Evolutionary conservation across 106 monocot genomes (phyloP).

Genomic region (Phalaenopsis aphrodite): DNA sequence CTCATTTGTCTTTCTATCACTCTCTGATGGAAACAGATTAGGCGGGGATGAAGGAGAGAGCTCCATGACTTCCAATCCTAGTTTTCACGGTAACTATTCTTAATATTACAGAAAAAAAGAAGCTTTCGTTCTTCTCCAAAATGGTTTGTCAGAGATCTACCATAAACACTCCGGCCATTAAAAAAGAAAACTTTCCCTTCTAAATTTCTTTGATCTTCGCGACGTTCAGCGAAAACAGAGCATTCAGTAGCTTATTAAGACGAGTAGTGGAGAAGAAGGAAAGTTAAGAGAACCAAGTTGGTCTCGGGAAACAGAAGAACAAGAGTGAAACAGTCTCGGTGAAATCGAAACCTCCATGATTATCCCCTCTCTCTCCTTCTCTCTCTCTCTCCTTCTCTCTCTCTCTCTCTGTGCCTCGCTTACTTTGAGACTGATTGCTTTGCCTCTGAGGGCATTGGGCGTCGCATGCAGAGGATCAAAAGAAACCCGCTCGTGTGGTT

Average conservation of each 20-base stretch:
- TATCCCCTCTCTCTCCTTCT: not conserved
- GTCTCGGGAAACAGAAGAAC: not conserved
- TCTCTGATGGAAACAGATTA: slow-evolving; percentile 3
- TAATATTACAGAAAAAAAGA: not conserved
- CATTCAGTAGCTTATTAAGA: not conserved
- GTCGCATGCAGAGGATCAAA: slow-evolving; percentile 2
- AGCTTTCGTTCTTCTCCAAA: not conserved
- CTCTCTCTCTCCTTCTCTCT: not conserved
- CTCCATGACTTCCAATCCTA: not conserved
- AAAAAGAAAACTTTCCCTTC: not conserved
- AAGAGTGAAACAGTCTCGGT: not conserved
- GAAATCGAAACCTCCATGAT: not conserved
- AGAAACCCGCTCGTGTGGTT: not conserved
- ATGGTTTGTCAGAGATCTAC: not conserved
- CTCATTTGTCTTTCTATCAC: not conserved
- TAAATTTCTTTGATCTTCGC: not conserved
- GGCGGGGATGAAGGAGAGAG: slow-evolving; percentile 22
- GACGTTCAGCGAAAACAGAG: not conserved
- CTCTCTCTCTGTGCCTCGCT: slow-evolving; percentile 1
- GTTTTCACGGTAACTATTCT: not conserved
- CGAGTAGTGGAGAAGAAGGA: not conserved
- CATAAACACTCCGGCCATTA: not conserved
- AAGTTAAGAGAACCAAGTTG: not conserved
- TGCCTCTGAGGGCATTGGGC: not conserved
- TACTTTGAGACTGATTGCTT: slow-evolving; percentile 7